Evolutionary conservation across 2,329 filamentous ascomycete genomes (phyloP).

Genomic region (Fusarium luffae): DNA sequence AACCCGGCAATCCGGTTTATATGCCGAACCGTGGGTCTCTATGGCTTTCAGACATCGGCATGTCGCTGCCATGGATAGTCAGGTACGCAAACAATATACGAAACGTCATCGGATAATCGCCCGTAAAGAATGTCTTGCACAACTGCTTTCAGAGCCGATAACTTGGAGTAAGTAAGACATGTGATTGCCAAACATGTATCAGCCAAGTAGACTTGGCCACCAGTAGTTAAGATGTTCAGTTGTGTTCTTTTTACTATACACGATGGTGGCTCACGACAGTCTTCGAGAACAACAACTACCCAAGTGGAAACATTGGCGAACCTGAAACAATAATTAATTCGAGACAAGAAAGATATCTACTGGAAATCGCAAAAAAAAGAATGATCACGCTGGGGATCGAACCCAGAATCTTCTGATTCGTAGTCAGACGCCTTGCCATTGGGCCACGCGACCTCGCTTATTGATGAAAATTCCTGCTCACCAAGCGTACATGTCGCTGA

Average conservation of each 20-base stretch:
- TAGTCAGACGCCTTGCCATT: conserved; percentile 47
- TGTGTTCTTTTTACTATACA: background rate
- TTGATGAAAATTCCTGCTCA: background rate
- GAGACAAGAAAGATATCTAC: background rate
- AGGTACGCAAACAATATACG: background rate
- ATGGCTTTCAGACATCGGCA: background rate
- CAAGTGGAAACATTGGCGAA: background rate
- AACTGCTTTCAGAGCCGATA: background rate
- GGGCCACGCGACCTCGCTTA: conserved; percentile 28
- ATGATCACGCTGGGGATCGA: conserved; percentile 44
- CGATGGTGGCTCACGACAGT: background rate
- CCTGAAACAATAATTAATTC: background rate
- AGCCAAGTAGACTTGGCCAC: background rate
- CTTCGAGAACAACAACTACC: background rate
- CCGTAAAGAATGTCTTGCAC: background rate
- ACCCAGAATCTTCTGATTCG: conserved; percentile 47
- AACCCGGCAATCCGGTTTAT: background rate
- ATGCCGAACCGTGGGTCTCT: background rate
- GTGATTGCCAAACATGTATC: background rate
- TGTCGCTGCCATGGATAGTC: background rate
- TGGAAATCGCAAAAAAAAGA: background rate
- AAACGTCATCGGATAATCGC: background rate
- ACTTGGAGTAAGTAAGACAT: background rate
- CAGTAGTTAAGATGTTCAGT: background rate
- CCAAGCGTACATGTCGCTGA: background rate